Evolutionary conservation across 1,284 basidiomycete genomes (phyloP).

Genomic region (Leccinum solheimii): DNA sequence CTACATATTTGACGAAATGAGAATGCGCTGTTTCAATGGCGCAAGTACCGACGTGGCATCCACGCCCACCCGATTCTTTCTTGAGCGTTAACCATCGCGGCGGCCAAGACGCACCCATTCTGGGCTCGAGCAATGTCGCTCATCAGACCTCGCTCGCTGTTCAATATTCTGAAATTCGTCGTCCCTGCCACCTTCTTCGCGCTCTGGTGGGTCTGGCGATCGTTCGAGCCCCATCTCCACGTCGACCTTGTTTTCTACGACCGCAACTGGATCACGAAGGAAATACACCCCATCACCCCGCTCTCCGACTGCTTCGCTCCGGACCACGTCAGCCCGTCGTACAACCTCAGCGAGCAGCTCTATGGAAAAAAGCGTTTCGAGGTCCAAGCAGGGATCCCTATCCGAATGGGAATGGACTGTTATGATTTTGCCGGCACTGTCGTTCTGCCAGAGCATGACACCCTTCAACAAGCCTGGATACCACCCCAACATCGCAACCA

Average conservation of each 20-base stretch:
- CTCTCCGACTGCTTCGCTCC: slow-evolving; percentile 76
- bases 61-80: too few species aligned
- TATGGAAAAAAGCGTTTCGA: slow-evolving; percentile 64
- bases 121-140: background rate
- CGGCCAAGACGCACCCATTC: too few species aligned
- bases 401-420: slow-evolving; percentile 81
- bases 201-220: slow-evolving; percentile 33
- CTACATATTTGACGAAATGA: too few species aligned
- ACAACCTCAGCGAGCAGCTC: slow-evolving; percentile 67
- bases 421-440: slow-evolving; percentile 86
- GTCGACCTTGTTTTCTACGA: slow-evolving; percentile 78
- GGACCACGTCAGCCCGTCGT: slow-evolving; percentile 55
- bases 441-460: slow-evolving; percentile 30
- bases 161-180: slow-evolving; percentile 29
- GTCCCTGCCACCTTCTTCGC: slow-evolving; percentile 35
- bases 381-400: slow-evolving; percentile 73
- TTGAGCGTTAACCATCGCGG: too few species aligned
- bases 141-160: slow-evolving; percentile 21
- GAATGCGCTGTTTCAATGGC: too few species aligned
- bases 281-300: slow-evolving; percentile 62
- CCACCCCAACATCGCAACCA: slow-evolving; percentile 51
- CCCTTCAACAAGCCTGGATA: slow-evolving; percentile 22
- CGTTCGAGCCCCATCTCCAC: slow-evolving; percentile 81
- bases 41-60: too few species aligned
- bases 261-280: slow-evolving; percentile 69